Evolutionary conservation across 345 rosid species (phyloP).

Genomic region (Hibiscus syriacus): DNA sequence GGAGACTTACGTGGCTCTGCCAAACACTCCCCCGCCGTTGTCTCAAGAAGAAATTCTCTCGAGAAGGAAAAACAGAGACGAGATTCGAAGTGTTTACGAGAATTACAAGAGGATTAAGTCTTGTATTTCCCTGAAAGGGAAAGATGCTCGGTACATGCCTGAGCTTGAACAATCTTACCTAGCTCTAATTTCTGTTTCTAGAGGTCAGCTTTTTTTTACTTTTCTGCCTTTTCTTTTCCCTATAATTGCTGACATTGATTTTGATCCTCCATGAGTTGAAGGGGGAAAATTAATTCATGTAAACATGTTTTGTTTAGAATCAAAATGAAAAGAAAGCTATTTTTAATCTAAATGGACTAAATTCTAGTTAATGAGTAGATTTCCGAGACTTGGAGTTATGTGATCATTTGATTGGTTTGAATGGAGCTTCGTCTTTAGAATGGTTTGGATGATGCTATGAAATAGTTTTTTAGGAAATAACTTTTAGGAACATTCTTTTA

Average conservation of each 20-base stretch:
- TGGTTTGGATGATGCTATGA: background rate
- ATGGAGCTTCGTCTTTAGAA: background rate
- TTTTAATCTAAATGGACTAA: background rate
- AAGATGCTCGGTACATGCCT: conserved; percentile 44
- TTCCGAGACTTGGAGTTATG: background rate
- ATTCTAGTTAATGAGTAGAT: background rate
- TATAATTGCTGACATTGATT: no score
- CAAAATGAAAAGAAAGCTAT: background rate
- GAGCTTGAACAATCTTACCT: conserved; percentile 69
- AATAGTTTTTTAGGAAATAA: background rate
- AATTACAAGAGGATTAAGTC: conserved; percentile 63
- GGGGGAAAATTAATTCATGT: background rate
- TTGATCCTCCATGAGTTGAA: background rate
- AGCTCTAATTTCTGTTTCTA: conserved; percentile 67
- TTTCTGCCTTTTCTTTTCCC: background rate
- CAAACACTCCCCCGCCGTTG: conserved; percentile 52
- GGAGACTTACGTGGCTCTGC: conserved; percentile 25
- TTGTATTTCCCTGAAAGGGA: conserved; percentile 40
- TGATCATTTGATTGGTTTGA: background rate
- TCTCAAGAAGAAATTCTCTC: conserved; percentile 63
- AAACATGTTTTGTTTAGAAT: background rate
- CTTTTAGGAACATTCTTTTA: background rate
- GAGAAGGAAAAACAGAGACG: conserved; percentile 68
- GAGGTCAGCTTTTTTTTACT: conserved; percentile 40
- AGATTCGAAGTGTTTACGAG: conserved; percentile 75